Conservation (phyloP, 257 asterid genomes). For the Plectranthus barbatus region DNA sequence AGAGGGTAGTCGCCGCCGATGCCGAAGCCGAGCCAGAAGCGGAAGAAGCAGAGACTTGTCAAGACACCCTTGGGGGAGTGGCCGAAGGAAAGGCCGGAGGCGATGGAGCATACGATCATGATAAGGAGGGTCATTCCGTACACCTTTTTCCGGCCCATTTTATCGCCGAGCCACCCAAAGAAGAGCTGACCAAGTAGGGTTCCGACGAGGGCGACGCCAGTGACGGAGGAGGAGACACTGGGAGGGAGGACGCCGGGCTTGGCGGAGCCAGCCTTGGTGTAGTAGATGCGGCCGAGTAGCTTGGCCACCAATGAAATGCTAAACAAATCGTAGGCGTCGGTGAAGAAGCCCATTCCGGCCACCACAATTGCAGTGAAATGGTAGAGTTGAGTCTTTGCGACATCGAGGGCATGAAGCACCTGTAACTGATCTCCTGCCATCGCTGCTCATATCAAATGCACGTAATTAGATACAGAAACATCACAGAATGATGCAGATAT, state of each 20-base stretch:
- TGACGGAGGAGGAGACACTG: conserved; percentile 33
- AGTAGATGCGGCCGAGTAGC: conserved; percentile 49
- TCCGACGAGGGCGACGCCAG: conserved; percentile 58
- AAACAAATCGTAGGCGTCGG: conserved; percentile 63
- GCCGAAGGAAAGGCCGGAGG: no score
- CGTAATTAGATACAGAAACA: no score
- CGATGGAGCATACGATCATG: conserved; percentile 48
- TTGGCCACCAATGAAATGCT: conserved; percentile 36
- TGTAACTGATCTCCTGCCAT: conserved; percentile 35
- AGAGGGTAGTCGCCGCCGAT: no score
- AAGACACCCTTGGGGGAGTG: conserved; percentile 34
- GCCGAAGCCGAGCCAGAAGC: no score
- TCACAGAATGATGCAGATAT: no score
- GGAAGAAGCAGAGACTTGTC: conserved; percentile 50
- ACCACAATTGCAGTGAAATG: conserved; percentile 50
- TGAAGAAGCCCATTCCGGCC: no score
- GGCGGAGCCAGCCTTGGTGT: conserved; percentile 13
- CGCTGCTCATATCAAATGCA: no score
- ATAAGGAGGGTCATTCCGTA: no score
- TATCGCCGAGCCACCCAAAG: no score
- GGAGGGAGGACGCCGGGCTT: conserved; percentile 52
- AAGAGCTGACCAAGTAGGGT: no score
- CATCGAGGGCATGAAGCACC: conserved; percentile 56
- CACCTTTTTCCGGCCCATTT: no score
- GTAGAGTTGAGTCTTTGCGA: no score